Base-by-base conservation (phyloP, 805 yeast genomes). In the Wickerhamiella dianesei region DNA sequence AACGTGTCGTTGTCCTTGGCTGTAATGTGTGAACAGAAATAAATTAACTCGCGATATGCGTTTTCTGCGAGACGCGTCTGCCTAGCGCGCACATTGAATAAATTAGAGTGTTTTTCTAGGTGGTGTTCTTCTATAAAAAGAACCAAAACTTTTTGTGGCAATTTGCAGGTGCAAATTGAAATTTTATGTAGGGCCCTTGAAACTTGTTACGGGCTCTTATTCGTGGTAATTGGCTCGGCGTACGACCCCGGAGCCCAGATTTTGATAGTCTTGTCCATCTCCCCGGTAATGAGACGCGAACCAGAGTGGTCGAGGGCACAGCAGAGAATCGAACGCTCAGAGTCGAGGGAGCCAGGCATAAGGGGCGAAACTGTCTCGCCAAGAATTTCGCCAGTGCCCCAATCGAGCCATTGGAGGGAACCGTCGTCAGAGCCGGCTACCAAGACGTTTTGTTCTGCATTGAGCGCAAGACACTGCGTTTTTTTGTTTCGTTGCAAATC, bases 351-450 rank as follows among this genome's bases (percentile, higher is more conserved):
- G 0, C 95, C 96, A 0, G 88, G 82, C 14, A 79, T 65, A 3
- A 79, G 75, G 0, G 68, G 67, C 1, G 89, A 73, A 1, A 70
- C 62, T 16, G 67, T 63, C 59, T 82, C 94, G 54, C 75, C 70
- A 53, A 75, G 67, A 19, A 22, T 3, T 37, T 70, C 69, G 0
- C 95, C 96, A 1, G 77, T 61, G 21, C 71, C 70, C 74, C 89
- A 86, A 64, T 89, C 94, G 63, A 74, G 85, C 55, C 85, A 78
- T 3, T 76, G 77, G 68, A 83, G 71, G 3, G 73, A 67, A 1
- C 97, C 97, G 60, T 84, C 74, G 58, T 86, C 95, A 44, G 80
- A 81, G 16, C 97, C 97, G 86, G 58, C 3, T 78, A 78, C 43
- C 2, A 32, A 37, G 12, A 44, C 17, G 25, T 45, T 41, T 4